phyloP scores from a whole-genome alignment of 2,329 filamentous ascomycete genomes.

The Aspergillus puulaauensis region DNA sequence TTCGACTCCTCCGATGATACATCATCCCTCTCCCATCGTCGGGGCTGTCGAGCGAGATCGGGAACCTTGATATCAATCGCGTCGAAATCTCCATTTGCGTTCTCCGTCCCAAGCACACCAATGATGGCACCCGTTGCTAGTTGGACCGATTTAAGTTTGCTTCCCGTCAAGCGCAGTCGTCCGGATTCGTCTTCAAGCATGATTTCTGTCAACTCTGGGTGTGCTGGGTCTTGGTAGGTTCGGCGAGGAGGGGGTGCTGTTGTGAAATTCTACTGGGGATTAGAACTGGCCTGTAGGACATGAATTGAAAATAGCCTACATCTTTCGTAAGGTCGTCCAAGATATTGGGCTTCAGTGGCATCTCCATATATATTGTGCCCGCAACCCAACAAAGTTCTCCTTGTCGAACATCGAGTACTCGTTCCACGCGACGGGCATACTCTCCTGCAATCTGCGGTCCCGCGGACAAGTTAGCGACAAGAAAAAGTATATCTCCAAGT shows the following conservation, averaged over 20 bases:
- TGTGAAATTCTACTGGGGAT: slow-evolving; percentile 71
- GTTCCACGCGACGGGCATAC: slow-evolving; percentile 71
- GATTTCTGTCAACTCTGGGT: slow-evolving; percentile 55
- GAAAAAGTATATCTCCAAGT: not conserved
- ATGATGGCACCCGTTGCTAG: slow-evolving; percentile 92
- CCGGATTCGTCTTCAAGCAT: slow-evolving; percentile 97
- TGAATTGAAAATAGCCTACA: slow-evolving; percentile 51
- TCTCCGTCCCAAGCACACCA: slow-evolving; percentile 93
- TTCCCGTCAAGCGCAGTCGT: slow-evolving; percentile 75
- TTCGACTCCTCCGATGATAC: slow-evolving; percentile 25
- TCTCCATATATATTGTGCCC: slow-evolving; percentile 95
- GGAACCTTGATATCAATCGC: slow-evolving; percentile 87
- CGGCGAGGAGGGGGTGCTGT: slow-evolving; percentile 73
- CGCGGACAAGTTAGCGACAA: not conserved
- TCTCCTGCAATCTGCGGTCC: slow-evolving; percentile 69
- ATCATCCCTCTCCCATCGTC: slow-evolving; percentile 69
- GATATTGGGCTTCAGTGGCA: slow-evolving; percentile 94
- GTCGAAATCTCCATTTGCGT: slow-evolving; percentile 86
- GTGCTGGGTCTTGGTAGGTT: slow-evolving; percentile 66
- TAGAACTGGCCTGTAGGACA: slow-evolving; percentile 2
- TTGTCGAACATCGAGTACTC: slow-evolving; percentile 92
- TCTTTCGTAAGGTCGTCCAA: slow-evolving; percentile 93
- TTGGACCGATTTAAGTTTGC: slow-evolving; percentile 63
- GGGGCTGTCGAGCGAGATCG: slow-evolving; percentile 78
- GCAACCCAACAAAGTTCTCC: slow-evolving; percentile 93